Conservation (phyloP, 495 filamentous ascomycete genomes). For the Neurospora sp. region DNA sequence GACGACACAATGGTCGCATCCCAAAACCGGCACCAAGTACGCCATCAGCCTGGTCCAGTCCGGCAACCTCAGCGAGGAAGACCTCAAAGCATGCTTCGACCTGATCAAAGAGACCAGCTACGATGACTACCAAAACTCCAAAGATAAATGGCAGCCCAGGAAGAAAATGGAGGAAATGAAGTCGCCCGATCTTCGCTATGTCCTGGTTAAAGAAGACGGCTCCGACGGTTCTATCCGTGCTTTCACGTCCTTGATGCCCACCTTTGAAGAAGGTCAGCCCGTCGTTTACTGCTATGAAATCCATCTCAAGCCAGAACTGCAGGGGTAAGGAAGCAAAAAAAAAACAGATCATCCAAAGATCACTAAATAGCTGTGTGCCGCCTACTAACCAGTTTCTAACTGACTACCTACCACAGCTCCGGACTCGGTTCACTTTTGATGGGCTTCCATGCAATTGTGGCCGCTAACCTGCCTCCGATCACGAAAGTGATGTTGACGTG, state of each 20-base stretch:
- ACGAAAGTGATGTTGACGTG: constrained; percentile 80
- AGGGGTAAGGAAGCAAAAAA: constrained; percentile 25
- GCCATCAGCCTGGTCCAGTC: constrained; percentile 38
- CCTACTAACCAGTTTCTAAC: neutral
- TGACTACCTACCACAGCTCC: constrained; percentile 21
- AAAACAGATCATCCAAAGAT: neutral
- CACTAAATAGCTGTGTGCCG: neutral
- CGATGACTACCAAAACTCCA: constrained; percentile 53
- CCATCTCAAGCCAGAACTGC: constrained; percentile 50
- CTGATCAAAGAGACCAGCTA: constrained; percentile 63
- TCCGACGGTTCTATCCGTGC: constrained; percentile 32
- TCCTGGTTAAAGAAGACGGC: constrained; percentile 41
- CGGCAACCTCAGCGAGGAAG: constrained; percentile 32
- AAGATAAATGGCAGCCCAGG: constrained; percentile 55
- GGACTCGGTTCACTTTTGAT: constrained; percentile 37
- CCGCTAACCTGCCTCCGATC: constrained; percentile 37
- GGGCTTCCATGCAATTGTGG: constrained; percentile 31
- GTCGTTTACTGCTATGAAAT: constrained; percentile 88
- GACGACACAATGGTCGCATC: constrained; percentile 34
- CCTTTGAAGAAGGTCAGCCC: constrained; percentile 61
- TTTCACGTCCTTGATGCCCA: constrained; percentile 77
- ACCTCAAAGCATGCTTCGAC: constrained; percentile 57
- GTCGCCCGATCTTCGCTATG: constrained; percentile 57
- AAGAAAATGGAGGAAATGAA: constrained; percentile 70
- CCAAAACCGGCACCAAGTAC: constrained; percentile 27